Evolutionary conservation across 1,284 basidiomycete species (phyloP), one percentile per base, ranked within the genome.

Genomic region (Fomitiporia mediterranea): DNA sequence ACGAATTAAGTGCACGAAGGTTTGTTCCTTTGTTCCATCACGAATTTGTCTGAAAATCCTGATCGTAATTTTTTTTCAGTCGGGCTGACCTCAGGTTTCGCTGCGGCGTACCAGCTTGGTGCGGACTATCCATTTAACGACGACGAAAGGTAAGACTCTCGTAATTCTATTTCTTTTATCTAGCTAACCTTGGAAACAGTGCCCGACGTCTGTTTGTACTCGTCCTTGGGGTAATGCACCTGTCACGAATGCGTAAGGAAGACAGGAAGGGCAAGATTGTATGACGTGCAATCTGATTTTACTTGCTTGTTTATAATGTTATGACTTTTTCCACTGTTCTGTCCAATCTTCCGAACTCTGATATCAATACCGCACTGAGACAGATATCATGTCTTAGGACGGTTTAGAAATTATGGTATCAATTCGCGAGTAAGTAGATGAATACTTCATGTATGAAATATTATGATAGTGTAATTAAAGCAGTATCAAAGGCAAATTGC

Each of bases 51-150:
- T 19, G 40, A 51, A 51, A 13, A n/a, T n/a, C n/a, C n/a, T n/a
- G n/a, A n/a, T n/a, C n/a, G n/a, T n/a, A 67, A 66, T 68, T 57
- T 62, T 72, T 64, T 78, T 75, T 79, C 83, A 64, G 71, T 84
- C 3, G 82, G 77, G 6, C 75, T 84, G 51, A 77, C 78, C 4
- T 80, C 77, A 3, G 82, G 83, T 7, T 78, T 84, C 60, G 75
- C 79, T 0, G 81, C 81, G 2, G 82, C 82, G 2, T 83, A 83
- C 62, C 67, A 72, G 40, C 69, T 84, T 3, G 82, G 82, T 1
- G 82, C 80, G 0, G 68, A 72, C 23, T 80, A 75, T 62, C 76
- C 76, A 1, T 78, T 77, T 64, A 64, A 68, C 23, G 72, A 73
- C 9, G 71, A 76, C 48, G 69, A 71, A 15, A 68, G 72, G 39